phyloP scores from a whole-genome alignment of 106 monocot species.

The Gastrodia elata region DNA sequence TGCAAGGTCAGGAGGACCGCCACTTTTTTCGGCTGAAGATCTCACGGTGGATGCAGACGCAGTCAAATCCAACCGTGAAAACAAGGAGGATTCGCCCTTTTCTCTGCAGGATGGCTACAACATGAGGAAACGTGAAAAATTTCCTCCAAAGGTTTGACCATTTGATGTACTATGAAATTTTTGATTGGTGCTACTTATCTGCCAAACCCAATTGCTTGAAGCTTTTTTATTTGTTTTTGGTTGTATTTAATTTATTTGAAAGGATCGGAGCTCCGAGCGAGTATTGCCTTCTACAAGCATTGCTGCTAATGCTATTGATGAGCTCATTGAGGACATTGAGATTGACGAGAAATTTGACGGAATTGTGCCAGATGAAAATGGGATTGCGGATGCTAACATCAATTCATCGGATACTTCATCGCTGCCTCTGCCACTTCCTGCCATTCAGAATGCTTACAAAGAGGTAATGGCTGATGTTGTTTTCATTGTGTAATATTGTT shows the following conservation, averaged over 20 bases:
- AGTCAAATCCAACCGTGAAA: constrained; percentile 11
- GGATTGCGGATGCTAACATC: constrained; percentile 14
- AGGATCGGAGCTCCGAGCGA: constrained; percentile 41
- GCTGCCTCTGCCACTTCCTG: constrained; percentile 29
- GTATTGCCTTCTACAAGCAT: constrained; percentile 49
- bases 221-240: neutral
- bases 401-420: constrained; percentile 29
- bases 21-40: constrained; percentile 10
- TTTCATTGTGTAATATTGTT: neutral
- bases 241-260: constrained; percentile 5
- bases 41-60: constrained; percentile 20
- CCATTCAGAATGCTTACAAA: constrained; percentile 29
- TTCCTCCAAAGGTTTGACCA: neutral
- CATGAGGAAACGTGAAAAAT: constrained; percentile 29
- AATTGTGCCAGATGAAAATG: constrained; percentile 23
- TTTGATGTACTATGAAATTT: neutral
- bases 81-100: constrained; percentile 10
- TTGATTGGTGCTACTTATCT: neutral
- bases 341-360: constrained; percentile 41
- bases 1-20: constrained; percentile 16
- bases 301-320: constrained; percentile 69
- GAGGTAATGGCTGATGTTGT: constrained; percentile 28
- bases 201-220: neutral
- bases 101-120: constrained; percentile 22
- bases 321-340: constrained; percentile 49